phyloP scores from a whole-genome alignment of 2,329 filamentous ascomycete genomes.

The Alternaria postmessia region DNA sequence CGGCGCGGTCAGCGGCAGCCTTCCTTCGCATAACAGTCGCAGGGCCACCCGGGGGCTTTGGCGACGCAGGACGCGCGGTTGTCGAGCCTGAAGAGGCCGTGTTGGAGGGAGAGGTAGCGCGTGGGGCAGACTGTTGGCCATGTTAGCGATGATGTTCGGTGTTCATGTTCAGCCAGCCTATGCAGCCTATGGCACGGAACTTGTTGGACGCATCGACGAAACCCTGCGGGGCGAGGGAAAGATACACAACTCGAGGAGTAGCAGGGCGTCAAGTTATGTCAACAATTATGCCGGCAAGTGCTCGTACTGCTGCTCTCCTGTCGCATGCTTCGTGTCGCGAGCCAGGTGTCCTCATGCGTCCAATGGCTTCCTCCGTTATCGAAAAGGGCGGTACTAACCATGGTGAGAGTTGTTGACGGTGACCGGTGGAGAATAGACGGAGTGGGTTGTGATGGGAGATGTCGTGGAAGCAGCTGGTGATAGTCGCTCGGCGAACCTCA shows the following conservation, averaged over 20 bases:
- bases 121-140: conserved; percentile 31
- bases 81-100: conserved; percentile 67
- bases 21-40: conserved; percentile 95
- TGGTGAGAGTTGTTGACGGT: conserved; percentile 18
- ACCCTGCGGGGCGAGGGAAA: not conserved
- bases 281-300: not conserved
- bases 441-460: conserved; percentile 9
- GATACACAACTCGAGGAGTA: not conserved
- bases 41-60: conserved; percentile 89
- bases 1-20: conserved; percentile 95
- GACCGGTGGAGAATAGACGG: conserved; percentile 9
- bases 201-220: not conserved
- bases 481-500: conserved; percentile 26
- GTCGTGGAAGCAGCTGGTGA: conserved; percentile 24
- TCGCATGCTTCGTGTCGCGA: conserved; percentile 14
- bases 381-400: conserved; percentile 25
- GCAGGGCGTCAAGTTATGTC: not conserved
- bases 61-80: conserved; percentile 81
- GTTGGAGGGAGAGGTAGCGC: conserved; percentile 50
- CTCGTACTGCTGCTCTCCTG: not conserved
- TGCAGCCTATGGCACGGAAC: not conserved
- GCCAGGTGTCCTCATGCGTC: conserved; percentile 3
- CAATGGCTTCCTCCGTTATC: conserved; percentile 9
- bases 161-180: not conserved
- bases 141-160: conserved; percentile 10